Conservation (phyloP, 2,329 filamentous ascomycete species). For the Hyphodiscus sp. region DNA sequence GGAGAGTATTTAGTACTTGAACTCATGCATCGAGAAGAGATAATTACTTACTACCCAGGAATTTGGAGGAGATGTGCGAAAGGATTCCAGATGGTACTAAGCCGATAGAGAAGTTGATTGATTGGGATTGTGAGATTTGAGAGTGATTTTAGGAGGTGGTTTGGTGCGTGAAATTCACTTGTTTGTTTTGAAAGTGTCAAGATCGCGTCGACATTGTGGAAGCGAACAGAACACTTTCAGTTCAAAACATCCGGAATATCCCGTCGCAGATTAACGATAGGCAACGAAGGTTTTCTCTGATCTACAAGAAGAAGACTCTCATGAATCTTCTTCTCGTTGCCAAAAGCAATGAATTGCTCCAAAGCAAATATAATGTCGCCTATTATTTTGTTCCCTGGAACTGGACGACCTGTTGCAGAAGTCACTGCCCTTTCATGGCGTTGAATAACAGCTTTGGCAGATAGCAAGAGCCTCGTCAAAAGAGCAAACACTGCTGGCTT, state of each 20-base stretch:
- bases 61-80: background rate
- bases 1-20: background rate
- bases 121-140: background rate
- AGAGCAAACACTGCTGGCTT: slow-evolving; percentile 61
- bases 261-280: background rate
- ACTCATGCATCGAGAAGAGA: background rate
- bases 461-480: slow-evolving; percentile 39
- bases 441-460: slow-evolving; percentile 9
- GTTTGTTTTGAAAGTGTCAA: background rate
- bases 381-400: slow-evolving; percentile 1
- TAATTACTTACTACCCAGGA: background rate
- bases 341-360: background rate
- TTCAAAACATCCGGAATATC: background rate
- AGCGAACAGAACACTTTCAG: background rate
- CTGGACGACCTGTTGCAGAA: slow-evolving; percentile 1
- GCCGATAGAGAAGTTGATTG: background rate
- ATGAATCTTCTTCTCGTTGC: background rate
- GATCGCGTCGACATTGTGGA: background rate
- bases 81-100: background rate
- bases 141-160: background rate
- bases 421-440: background rate
- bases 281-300: background rate
- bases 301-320: background rate
- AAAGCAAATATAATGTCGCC: background rate
- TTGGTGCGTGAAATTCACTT: background rate